Evolutionary conservation across 2,329 filamentous ascomycete species (phyloP).

Genomic region (Myotisia sp.): DNA sequence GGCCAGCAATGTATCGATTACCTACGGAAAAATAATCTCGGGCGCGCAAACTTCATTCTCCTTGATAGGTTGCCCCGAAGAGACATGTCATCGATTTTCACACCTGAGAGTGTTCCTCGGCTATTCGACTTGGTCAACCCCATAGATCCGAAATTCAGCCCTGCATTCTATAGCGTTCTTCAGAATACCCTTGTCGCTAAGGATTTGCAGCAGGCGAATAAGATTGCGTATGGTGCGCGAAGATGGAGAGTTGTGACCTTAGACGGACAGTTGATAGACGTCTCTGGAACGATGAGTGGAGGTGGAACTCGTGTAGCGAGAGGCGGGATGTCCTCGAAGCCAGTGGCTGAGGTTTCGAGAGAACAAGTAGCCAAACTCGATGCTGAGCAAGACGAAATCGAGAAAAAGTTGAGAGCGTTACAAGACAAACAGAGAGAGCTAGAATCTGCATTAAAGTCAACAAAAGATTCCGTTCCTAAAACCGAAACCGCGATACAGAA

Average conservation of each 20-base stretch:
- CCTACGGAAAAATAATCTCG: constrained; percentile 90
- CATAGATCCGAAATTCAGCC: constrained; percentile 71
- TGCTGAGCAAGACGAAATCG: constrained; percentile 67
- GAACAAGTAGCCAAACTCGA: constrained; percentile 84
- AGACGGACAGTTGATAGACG: constrained; percentile 89
- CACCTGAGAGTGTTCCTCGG: constrained; percentile 80
- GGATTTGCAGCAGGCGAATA: constrained; percentile 88
- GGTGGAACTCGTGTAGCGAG: constrained; percentile 81
- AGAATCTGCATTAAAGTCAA: constrained; percentile 55
- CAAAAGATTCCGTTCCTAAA: constrained; percentile 65
- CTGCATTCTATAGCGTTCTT: constrained; percentile 89
- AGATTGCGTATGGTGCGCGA: constrained; percentile 86
- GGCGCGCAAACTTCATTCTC: constrained; percentile 91
- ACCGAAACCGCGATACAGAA: constrained; percentile 88
- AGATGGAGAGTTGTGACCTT: constrained; percentile 94
- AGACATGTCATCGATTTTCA: constrained; percentile 66
- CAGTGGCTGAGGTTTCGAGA: constrained; percentile 70
- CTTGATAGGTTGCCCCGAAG: constrained; percentile 71
- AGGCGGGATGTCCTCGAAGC: constrained; percentile 92
- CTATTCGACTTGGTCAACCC: constrained; percentile 85
- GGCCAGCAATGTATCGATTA: constrained; percentile 98
- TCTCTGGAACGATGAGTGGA: constrained; percentile 96
- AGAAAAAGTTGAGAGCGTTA: constrained; percentile 69
- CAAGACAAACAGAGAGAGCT: constrained; percentile 72
- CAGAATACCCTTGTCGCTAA: constrained; percentile 89